Evolutionary conservation across 2,329 filamentous ascomycete species (phyloP).

Genomic region (Penicillium sp.): DNA sequence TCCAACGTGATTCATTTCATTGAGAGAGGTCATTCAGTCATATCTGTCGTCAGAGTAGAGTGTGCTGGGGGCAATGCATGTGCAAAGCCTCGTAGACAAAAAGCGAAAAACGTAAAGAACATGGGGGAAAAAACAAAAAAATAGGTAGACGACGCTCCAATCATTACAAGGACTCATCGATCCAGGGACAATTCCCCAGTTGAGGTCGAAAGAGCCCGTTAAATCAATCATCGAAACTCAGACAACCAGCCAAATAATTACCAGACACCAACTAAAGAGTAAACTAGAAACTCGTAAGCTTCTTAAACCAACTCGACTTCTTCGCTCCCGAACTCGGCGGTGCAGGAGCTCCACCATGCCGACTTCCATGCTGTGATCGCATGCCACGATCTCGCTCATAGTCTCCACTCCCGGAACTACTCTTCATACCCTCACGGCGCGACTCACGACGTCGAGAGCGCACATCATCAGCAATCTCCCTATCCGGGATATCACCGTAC

Average conservation of each 20-base stretch:
- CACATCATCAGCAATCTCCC: constrained; percentile 45
- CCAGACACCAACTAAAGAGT: neutral
- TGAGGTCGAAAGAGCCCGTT: neutral
- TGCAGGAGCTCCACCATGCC: constrained; percentile 30
- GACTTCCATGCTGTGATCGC: constrained; percentile 33
- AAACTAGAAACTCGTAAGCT: constrained; percentile 42
- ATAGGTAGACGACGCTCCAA: neutral
- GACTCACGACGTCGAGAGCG: constrained; percentile 40
- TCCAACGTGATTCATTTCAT: constrained; percentile 4
- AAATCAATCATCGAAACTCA: neutral
- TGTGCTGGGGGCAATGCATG: neutral
- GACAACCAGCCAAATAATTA: neutral
- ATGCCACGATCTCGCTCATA: constrained; percentile 43
- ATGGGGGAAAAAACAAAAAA: constrained; percentile 1
- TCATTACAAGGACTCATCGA: neutral
- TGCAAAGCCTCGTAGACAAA: constrained; percentile 1
- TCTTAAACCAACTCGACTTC: constrained; percentile 50
- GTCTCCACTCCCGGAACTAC: constrained; percentile 47
- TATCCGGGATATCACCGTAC: constrained; percentile 41
- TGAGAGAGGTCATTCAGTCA: constrained; percentile 11
- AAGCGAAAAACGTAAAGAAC: constrained; percentile 2
- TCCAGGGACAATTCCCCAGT: neutral
- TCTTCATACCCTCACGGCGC: constrained; percentile 41
- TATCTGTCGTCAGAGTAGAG: constrained; percentile 18
- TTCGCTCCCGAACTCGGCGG: constrained; percentile 37